Evolutionary conservation across 768 basidiomycete genomes (phyloP).

Genomic region (Phaeotremella skinneri): DNA sequence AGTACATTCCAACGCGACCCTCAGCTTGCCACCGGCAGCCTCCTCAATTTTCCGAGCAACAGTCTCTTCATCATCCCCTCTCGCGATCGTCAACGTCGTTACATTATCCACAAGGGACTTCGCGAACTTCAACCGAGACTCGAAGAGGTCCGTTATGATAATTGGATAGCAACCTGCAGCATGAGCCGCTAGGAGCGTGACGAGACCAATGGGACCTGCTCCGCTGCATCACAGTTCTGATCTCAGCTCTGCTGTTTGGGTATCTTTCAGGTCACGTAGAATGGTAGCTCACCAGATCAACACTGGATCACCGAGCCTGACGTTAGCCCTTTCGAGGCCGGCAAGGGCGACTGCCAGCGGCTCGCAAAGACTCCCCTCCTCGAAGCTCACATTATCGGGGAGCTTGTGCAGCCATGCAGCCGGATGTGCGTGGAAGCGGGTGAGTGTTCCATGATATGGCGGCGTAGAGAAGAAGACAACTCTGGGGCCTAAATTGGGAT

Average conservation of each 20-base stretch:
- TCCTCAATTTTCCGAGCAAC: slow-evolving; percentile 40
- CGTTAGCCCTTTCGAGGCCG: slow-evolving; percentile 52
- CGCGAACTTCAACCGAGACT: slow-evolving; percentile 53
- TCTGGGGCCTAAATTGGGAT: slow-evolving; percentile 32
- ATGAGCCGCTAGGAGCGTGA: slow-evolving; percentile 51
- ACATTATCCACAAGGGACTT: slow-evolving; percentile 52
- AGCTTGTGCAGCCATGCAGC: slow-evolving; percentile 54
- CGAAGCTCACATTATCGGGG: slow-evolving; percentile 52
- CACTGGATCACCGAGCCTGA: slow-evolving; percentile 52
- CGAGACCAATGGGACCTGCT: slow-evolving; percentile 55
- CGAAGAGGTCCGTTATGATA: slow-evolving; percentile 54
- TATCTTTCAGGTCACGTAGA: slow-evolving; percentile 1
- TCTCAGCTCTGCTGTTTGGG: background rate
- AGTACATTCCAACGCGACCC: slow-evolving; percentile 54
- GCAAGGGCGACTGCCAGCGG: slow-evolving; percentile 54
- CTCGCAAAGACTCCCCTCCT: slow-evolving; percentile 54
- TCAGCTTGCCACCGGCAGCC: slow-evolving; percentile 39
- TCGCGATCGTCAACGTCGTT: slow-evolving; percentile 49
- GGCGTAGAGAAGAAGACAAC: slow-evolving; percentile 55
- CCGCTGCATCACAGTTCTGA: slow-evolving; percentile 34
- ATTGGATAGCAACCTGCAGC: slow-evolving; percentile 54
- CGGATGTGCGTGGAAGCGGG: slow-evolving; percentile 49
- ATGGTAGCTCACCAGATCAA: slow-evolving; percentile 50
- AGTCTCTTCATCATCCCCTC: slow-evolving; percentile 41
- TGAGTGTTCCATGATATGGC: slow-evolving; percentile 53